Evolutionary conservation across 1,139 yeast genomes (phyloP).

Genomic region (Hansenula sp.): DNA sequence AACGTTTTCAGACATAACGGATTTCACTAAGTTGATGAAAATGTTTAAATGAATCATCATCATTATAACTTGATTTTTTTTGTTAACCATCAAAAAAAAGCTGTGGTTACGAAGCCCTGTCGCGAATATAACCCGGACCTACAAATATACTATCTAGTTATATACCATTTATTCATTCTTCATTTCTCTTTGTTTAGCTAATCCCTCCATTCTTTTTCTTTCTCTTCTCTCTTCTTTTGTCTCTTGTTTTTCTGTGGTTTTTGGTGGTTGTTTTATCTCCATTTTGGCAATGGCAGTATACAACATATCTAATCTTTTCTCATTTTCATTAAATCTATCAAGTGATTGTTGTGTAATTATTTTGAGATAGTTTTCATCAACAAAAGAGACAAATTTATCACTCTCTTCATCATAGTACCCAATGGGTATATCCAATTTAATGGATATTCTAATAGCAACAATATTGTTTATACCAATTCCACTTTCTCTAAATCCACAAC

Average conservation of each 20-base stretch:
- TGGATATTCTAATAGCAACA: slow-evolving; percentile 75
- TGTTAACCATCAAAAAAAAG: too few relatives aligned
- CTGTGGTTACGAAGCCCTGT: too few relatives aligned
- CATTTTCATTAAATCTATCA: slow-evolving; percentile 63
- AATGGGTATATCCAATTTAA: slow-evolving; percentile 69
- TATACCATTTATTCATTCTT: slow-evolving; percentile 4
- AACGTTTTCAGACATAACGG: slow-evolving; percentile 32
- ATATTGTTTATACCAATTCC: slow-evolving; percentile 78
- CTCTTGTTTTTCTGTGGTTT: slow-evolving; percentile 24
- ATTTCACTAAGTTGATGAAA: neutral
- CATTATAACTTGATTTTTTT: too few relatives aligned
- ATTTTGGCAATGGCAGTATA: slow-evolving; percentile 37
- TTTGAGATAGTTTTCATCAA: slow-evolving; percentile 43
- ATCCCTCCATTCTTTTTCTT: slow-evolving; percentile 58
- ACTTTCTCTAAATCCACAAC: slow-evolving; percentile 80
- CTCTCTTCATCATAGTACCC: slow-evolving; percentile 42
- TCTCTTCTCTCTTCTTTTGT: slow-evolving; percentile 54
- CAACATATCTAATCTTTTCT: slow-evolving; percentile 46
- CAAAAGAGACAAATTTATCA: slow-evolving; percentile 36
- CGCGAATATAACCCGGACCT: too few relatives aligned
- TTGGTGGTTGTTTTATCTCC: slow-evolving; percentile 15
- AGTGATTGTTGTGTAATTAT: slow-evolving; percentile 45
- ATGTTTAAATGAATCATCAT: too few relatives aligned
- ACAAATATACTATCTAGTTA: too few relatives aligned
- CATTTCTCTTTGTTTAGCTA: slow-evolving; percentile 37